Base-by-base conservation (phyloP, 2,329 filamentous ascomycete species). In the Cercospora beticola region DNA sequence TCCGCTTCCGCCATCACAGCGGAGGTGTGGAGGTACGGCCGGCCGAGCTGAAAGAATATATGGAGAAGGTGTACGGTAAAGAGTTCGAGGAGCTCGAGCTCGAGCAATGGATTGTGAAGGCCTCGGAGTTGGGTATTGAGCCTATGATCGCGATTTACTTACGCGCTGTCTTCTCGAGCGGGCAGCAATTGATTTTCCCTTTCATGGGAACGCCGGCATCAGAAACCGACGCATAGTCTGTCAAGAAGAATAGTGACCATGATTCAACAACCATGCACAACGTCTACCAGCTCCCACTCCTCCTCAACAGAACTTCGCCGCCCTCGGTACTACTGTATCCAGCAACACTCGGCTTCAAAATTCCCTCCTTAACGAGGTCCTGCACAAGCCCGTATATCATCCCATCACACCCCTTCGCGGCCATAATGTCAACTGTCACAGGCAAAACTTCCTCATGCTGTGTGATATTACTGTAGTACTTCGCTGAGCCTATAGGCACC, bases 351-450 rank as follows among this genome's bases (percentile, higher is more conserved):
- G 81, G 72, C 58, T 79, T 80, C 52, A 88, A 21, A 3, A 88
- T 80, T 0, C 86, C 86, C 16, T 80, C 82, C 28, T 77, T 77
- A 1, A 84, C 81, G 66, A 89, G 69, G 52, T 86, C 84, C 61
- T 83, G 78, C 2, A 87, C 84, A 61, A 89, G 75, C 54, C 81
- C 82, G 52, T 85, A 85, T 28, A 89, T 73, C 79, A 89, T 81
- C 0, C 86, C 85, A 77, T 90, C 88, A 70, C 88, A 90, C 0
- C 87, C 87, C 70, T 83, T 85, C 0, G 86, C 85, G 0, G 83
- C 87, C 78, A 89, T 78, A 21, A 89, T 79, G 69, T 87, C 82
- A 0, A 89, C 83, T 0, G 85, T 84, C 0, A 90, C 87, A 0
- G 88, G 88, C 36, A 89, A 75, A 57, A 82, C 81, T 74, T 87